Evolutionary conservation across 75 land plant genomes (phyloP).

Genomic region (Ceratopteris richardii): DNA sequence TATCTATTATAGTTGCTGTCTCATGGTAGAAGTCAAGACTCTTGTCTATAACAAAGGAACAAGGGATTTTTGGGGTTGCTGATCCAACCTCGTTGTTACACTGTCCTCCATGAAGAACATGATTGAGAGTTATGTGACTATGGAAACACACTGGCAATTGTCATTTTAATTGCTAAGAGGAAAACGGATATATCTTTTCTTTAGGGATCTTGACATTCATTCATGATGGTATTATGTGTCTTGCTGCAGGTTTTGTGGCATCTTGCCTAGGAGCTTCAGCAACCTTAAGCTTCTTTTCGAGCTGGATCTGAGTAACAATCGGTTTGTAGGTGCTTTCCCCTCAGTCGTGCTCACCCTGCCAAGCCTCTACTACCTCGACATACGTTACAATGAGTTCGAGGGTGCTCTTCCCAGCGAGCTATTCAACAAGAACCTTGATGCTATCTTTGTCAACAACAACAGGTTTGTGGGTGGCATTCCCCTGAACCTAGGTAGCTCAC

Average conservation of each 20-base stretch:
- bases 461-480: slow-evolving; percentile 19
- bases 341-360: slow-evolving; percentile 26
- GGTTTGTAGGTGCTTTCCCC: slow-evolving; percentile 40
- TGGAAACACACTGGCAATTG: too few species aligned
- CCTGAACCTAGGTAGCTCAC: slow-evolving; percentile 24
- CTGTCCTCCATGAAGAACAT: too few species aligned
- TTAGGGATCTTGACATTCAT: too few species aligned
- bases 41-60: too few species aligned
- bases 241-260: slow-evolving; percentile 28
- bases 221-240: too few species aligned
- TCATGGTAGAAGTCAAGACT: too few species aligned
- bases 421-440: slow-evolving; percentile 24
- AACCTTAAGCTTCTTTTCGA: slow-evolving; percentile 36
- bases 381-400: slow-evolving; percentile 40
- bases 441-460: slow-evolving; percentile 49
- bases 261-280: slow-evolving; percentile 22
- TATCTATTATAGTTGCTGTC: too few species aligned
- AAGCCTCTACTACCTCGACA: slow-evolving; percentile 32
- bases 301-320: slow-evolving; percentile 51
- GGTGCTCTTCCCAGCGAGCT: slow-evolving; percentile 35
- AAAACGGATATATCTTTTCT: too few species aligned
- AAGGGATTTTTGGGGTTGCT: too few species aligned
- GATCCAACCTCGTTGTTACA: too few species aligned
- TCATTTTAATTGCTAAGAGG: too few species aligned
- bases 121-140: too few species aligned